Base-by-base conservation (phyloP, 495 filamentous ascomycete species). In the Antarctomyces pellizariae region DNA sequence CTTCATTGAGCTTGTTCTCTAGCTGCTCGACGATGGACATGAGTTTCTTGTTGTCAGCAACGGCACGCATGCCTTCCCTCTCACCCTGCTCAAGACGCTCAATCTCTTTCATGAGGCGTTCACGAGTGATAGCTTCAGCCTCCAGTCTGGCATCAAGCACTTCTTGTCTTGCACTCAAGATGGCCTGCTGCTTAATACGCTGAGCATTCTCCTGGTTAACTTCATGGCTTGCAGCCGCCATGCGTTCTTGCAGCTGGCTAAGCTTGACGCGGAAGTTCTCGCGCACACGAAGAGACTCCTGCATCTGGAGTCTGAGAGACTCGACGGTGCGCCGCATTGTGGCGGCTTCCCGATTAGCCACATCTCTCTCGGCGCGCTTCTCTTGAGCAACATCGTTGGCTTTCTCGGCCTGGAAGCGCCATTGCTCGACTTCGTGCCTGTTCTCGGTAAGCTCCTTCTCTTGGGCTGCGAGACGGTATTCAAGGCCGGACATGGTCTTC, bases 71-170 rank as follows among this genome's bases (percentile, higher is more conserved):
- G 12, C 63, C 64, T 33, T 82, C 68, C 25, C 67, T 58, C 44
- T 83, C 77, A 37, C 75, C 69, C 39, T 54, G 57, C 48, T 83
- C 77, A 11, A 92, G 49, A 12, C 68, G 54, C 34, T 67, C 62
- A 26, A 93, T 63, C 43, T 93, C 79, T 3, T 58, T 51, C 42
- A 91, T 75, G 11, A 93, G 61, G 22, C 74, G 62, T 46, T 89
- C 68, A 14, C 77, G 65, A 15, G 75, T 72, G 31, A 68, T 60
- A 4, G 68, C 61, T 44, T 93, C 79, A 5, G 73, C 69, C 31
- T 71, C 72, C 22, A 84, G 62, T 29, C 67, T 64, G 16, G 74
- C 75, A 30, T 71, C 70, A 13, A 92, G 60, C 24, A 83, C 66
- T 31, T 90, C 78, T 30, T 80, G 71, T 29, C 65, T 67, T 34